Base-by-base conservation (phyloP, 257 asterid genomes). In the Capsicum chinense region DNA sequence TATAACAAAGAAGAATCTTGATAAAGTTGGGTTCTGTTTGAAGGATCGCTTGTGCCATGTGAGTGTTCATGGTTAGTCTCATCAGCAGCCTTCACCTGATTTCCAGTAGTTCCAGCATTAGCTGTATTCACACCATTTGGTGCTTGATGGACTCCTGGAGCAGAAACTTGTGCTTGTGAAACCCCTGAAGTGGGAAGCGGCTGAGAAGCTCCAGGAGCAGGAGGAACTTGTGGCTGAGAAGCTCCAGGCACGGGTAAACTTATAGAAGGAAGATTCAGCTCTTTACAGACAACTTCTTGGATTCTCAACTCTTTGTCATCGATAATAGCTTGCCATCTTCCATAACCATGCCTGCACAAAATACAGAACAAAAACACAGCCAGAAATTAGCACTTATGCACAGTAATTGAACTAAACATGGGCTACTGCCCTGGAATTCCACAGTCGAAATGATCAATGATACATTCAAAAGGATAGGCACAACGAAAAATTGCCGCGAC, bases 301-400 rank as follows among this genome's bases (percentile, higher is more conserved):
- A 97, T 84, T 84, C 88, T 93, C 90, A 96, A 81, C 83, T 91
- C 97, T 92, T 91, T 97, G 90, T 97, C 99, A 83, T 97, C 99
- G 63, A 94, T 92, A 86, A 97, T 92, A 57, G 98, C 93, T 93
- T 97, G 99, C 99, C 99, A 97, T 92, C 97, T 93, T 85, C 98
- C 99, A 88, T 94, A 97, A 80, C 99, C 99, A 90, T 97, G 99
- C 87, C 99, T 95, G 82, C 79, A 86, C 48, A 79, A 85, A 66
- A 80, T 67, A 85, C 57, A 79, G 69, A 87, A 88, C 57, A 79
- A 85, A 63, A 63, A 63, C 4, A 63, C 16, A 12, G 35, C 19
- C 48, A 66, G 48, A 13, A 66, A 37, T 54, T 52, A 78, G 33
- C 50, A 26, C 4, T 54, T 78, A 33, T 54, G 50, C 64, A 54